A percentile compares a stretch with the other conserved stretches of the same genome.
phyloP scores from a whole-genome alignment of 129 eudicot species.

The Tagetes erecta region DNA sequence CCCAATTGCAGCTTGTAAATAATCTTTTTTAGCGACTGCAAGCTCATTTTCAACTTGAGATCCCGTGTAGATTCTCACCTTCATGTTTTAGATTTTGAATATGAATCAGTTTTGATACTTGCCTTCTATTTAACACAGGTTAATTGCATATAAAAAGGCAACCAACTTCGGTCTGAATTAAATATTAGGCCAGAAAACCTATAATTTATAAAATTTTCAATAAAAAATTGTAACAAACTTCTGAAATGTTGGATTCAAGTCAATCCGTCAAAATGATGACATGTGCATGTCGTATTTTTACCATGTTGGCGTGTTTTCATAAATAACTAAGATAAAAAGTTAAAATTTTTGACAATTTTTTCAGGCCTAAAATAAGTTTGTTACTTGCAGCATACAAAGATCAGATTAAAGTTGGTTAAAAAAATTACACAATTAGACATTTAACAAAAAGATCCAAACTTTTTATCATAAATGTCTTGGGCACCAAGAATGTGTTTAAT shows the following conservation, averaged over 20 bases:
- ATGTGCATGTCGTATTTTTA: not conserved
- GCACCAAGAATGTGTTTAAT: conserved; percentile 30
- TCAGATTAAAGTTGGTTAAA: not conserved
- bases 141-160: not conserved
- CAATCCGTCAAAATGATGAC: not conserved
- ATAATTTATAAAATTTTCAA: not conserved
- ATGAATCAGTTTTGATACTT: conserved; percentile 11
- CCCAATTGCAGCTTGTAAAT: conserved; percentile 75
- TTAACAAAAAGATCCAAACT: not conserved
- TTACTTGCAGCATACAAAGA: not conserved
- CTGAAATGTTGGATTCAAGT: not conserved
- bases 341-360: not conserved
- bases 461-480: not conserved
- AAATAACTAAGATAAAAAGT: not conserved
- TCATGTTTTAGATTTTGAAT: conserved; percentile 31
- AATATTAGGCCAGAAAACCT: no score
- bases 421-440: not conserved
- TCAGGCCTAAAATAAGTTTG: not conserved
- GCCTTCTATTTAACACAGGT: not conserved
- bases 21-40: conserved; percentile 69
- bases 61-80: conserved; percentile 85
- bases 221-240: not conserved
- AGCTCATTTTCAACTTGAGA: conserved; percentile 72
- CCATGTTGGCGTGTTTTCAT: not conserved
- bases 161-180: no score